Conservation (phyloP, 139 green algal genomes). For the Chlorella sp. region DNA sequence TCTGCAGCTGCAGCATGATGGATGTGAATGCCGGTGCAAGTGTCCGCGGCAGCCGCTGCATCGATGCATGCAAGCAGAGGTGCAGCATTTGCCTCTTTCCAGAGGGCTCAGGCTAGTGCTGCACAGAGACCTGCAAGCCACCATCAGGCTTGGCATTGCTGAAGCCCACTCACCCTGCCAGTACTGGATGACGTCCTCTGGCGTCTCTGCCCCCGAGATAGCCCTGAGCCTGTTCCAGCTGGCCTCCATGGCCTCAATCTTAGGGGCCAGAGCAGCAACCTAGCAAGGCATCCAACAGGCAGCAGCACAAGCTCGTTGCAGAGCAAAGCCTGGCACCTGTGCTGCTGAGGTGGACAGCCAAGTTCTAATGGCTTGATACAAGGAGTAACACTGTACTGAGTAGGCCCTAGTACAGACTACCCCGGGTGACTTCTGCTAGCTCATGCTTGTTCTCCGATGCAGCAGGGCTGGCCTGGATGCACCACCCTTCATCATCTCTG, state of each 20-base stretch:
- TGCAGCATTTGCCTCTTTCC: neutral
- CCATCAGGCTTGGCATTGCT: neutral
- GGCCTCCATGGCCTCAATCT: constrained; percentile 77
- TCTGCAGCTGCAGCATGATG: neutral
- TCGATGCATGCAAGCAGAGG: neutral
- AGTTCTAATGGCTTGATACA: neutral
- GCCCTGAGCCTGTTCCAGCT: constrained; percentile 68
- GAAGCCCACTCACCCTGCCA: constrained; percentile 41
- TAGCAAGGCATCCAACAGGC: constrained; percentile 9
- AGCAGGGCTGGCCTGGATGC: too few relatives aligned
- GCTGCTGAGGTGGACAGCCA: constrained; percentile 47
- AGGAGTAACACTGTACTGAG: neutral
- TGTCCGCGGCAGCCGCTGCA: neutral
- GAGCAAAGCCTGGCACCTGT: constrained; percentile 50
- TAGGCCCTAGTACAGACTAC: too few relatives aligned
- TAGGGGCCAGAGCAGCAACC: constrained; percentile 52
- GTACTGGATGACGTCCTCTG: constrained; percentile 68
- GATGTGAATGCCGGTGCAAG: neutral
- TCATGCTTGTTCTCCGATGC: too few relatives aligned
- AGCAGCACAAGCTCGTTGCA: too few relatives aligned
- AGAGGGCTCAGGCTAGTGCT: neutral
- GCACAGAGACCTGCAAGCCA: neutral
- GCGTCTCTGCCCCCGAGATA: constrained; percentile 53
- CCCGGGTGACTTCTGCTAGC: too few relatives aligned
- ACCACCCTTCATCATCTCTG: too few relatives aligned